Evolutionary conservation across 208 protist genomes (phyloP).

Genomic region (Lotmaria passim): DNA sequence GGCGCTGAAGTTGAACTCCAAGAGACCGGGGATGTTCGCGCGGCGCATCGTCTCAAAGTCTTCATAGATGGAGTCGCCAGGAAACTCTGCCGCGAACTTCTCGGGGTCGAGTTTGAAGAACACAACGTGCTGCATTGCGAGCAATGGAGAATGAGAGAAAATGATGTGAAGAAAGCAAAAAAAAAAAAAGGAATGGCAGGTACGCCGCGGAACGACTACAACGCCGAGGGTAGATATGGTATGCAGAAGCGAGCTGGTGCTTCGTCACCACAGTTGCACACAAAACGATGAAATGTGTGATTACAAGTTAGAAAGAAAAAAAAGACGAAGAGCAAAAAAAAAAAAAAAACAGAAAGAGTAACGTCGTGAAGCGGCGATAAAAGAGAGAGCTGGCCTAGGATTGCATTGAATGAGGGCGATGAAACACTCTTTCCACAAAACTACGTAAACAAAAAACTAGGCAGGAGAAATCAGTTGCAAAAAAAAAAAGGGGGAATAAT

Average conservation of each 20-base stretch:
- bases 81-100: conserved; percentile 52
- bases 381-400: no score
- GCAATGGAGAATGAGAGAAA: background rate
- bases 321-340: background rate
- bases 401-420: no score
- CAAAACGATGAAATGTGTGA: no score
- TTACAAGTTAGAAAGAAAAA: background rate
- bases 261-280: no score
- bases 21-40: conserved; percentile 51
- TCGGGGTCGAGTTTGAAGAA: conserved; percentile 59
- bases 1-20: conserved; percentile 56
- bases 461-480: no score
- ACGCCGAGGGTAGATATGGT: no score
- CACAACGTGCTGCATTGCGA: conserved; percentile 65
- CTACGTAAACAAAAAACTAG: no score
- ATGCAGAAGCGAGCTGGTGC: no score
- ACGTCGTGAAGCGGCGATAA: no score
- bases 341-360: background rate
- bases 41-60: conserved; percentile 33
- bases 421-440: no score
- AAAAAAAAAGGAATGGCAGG: no score
- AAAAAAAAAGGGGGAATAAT: conserved; percentile 1
- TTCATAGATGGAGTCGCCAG: conserved; percentile 35
- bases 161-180: background rate
- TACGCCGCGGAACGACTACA: no score